Percentiles rank a stretch among this genome's conserved stretches.
Evolutionary conservation across 2,329 filamentous ascomycete species (phyloP).

Genomic region (Sporothrix brunneoviolacea): DNA sequence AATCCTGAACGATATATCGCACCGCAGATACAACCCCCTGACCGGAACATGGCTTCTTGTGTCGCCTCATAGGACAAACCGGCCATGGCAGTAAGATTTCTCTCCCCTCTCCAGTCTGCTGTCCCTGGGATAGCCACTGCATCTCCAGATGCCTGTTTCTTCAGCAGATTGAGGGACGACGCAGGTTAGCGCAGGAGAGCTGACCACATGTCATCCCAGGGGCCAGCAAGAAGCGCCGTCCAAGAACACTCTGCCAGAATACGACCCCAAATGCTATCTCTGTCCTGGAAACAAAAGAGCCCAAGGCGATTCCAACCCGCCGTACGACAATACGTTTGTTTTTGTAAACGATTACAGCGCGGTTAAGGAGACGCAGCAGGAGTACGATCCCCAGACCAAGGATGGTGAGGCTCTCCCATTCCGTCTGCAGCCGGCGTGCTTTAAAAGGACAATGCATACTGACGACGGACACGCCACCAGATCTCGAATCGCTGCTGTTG

Average conservation of each 20-base stretch:
- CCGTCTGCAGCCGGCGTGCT: not conserved
- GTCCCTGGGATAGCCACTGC: no score
- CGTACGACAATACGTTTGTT: constrained; percentile 80
- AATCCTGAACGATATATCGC: constrained; percentile 91
- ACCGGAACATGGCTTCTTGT: constrained; percentile 89
- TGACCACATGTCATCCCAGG: constrained; percentile 36
- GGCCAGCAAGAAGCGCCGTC: constrained; percentile 69
- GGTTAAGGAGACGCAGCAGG: constrained; percentile 85
- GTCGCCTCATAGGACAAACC: constrained; percentile 91
- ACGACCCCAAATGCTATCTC: constrained; percentile 87
- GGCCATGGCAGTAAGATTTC: constrained; percentile 83
- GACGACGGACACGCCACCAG: no score
- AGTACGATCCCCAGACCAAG: constrained; percentile 51
- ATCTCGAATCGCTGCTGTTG: constrained; percentile 68
- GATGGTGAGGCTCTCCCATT: constrained; percentile 5
- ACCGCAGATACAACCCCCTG: constrained; percentile 87
- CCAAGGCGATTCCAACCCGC: constrained; percentile 76
- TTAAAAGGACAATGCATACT: constrained; percentile 39
- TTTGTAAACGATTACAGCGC: constrained; percentile 98
- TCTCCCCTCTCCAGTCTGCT: not conserved
- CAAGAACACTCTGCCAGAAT: constrained; percentile 64
- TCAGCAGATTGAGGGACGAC: no score
- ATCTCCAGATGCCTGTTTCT: no score
- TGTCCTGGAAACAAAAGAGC: constrained; percentile 89
- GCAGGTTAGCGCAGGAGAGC: no score